Conservation (phyloP, 768 basidiomycete genomes). For the Boletus pseudopeckii region DNA sequence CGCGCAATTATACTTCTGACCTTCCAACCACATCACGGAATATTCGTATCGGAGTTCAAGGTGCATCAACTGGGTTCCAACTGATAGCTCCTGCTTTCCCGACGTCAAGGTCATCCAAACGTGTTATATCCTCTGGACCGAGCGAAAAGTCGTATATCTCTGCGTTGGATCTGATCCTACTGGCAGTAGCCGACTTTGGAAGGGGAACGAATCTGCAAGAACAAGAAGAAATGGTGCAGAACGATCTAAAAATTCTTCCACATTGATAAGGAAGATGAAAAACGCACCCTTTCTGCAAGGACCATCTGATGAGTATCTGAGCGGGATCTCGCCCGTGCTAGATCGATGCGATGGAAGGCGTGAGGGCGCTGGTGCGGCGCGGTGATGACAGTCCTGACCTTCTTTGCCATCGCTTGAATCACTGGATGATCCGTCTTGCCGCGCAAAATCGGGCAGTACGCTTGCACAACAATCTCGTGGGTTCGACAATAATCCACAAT, state of each 20-base stretch:
- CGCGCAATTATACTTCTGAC: neutral
- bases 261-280: neutral
- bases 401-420: slow-evolving; percentile 52
- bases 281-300: slow-evolving; percentile 74
- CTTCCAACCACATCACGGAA: neutral
- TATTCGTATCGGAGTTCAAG: slow-evolving; percentile 25
- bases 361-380: slow-evolving; percentile 7
- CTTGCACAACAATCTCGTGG: slow-evolving; percentile 61
- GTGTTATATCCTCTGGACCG: slow-evolving; percentile 56
- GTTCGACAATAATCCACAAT: slow-evolving; percentile 72
- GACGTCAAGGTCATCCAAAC: slow-evolving; percentile 65
- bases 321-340: slow-evolving; percentile 63
- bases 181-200: slow-evolving; percentile 72
- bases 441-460: slow-evolving; percentile 74
- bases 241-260: neutral
- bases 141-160: slow-evolving; percentile 77
- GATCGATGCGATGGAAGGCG: neutral
- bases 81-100: slow-evolving; percentile 71
- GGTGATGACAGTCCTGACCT: slow-evolving; percentile 40
- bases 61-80: slow-evolving; percentile 78
- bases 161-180: slow-evolving; percentile 70
- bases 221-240: neutral
- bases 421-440: slow-evolving; percentile 51
- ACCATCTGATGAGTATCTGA: slow-evolving; percentile 88
- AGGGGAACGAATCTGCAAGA: slow-evolving; percentile 67